These are phyloP conservation scores for Halophytophthora batemanensis DNA, from an alignment of 352 stramenopile species.

Conservation along the genomic window DNA sequence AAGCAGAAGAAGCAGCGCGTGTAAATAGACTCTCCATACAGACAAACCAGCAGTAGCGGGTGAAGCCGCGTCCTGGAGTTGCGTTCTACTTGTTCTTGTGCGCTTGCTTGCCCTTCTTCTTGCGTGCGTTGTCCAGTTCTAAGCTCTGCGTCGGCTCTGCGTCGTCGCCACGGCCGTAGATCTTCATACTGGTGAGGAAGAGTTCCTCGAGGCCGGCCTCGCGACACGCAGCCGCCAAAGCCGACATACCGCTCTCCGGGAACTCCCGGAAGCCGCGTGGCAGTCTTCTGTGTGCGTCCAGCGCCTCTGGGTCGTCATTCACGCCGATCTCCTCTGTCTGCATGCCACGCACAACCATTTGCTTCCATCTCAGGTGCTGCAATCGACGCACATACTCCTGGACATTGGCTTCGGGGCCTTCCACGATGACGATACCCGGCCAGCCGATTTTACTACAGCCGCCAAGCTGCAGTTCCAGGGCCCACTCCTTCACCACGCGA, in stretches of 20 bases:
- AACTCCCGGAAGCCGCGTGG: conserved; percentile 55
- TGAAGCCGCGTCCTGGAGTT: too few relatives aligned
- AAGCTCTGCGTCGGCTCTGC: too few relatives aligned
- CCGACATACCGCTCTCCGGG: conserved; percentile 61
- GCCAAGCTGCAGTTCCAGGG: conserved; percentile 55
- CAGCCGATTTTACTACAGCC: conserved; percentile 83
- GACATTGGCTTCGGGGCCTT: conserved; percentile 46
- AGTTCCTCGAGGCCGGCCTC: conserved; percentile 52
- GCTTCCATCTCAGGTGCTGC: conserved; percentile 77
- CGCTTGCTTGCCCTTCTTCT: too few relatives aligned
- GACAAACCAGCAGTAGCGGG: conserved; percentile 7
- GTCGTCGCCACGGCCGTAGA: conserved; percentile 33
- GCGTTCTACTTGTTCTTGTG: too few relatives aligned
- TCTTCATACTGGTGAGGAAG: conserved; percentile 82
- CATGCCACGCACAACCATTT: conserved; percentile 77
- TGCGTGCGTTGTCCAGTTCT: too few relatives aligned
- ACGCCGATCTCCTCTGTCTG: conserved; percentile 38
- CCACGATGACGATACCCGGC: conserved; percentile 74
- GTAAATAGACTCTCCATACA: conserved; percentile 35
- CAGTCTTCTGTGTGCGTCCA: conserved; percentile 37
- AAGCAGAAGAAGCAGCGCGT: conserved; percentile 36
- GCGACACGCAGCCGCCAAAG: conserved; percentile 47
- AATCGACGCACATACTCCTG: conserved; percentile 73
- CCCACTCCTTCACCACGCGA: conserved; percentile 69
- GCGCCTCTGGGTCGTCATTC: background rate